phyloP scores from a whole-genome alignment of 371 early-diverging fungal genomes.

The Actinomortierella wolfii region DNA sequence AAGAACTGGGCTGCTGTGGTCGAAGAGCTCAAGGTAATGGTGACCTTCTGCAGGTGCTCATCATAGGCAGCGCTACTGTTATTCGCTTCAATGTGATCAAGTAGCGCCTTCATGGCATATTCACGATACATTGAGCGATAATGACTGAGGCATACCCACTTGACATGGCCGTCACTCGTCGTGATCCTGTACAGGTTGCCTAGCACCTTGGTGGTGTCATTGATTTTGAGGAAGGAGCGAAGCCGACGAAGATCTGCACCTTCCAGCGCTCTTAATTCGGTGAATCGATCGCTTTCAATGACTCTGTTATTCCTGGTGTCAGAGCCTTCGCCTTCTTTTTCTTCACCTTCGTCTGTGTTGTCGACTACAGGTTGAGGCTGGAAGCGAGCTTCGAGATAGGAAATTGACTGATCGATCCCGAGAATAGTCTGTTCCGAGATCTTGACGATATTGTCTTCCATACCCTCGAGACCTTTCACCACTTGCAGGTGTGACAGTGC shows the following conservation, averaged over 20 bases:
- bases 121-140: slow-evolving; percentile 32
- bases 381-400: too few species aligned
- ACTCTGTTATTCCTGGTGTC: too few species aligned
- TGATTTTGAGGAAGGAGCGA: slow-evolving; percentile 18
- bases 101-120: slow-evolving; percentile 21
- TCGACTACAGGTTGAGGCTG: too few species aligned
- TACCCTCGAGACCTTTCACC: too few species aligned
- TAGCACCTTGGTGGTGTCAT: slow-evolving; percentile 23
- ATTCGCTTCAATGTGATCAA: slow-evolving; percentile 6
- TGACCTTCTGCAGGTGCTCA: slow-evolving; percentile 24
- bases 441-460: too few species aligned
- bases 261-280: slow-evolving; percentile 15
- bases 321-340: too few species aligned
- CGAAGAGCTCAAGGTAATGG: slow-evolving; percentile 19
- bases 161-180: slow-evolving; percentile 30
- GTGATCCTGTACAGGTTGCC: slow-evolving; percentile 42
- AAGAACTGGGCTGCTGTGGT: slow-evolving; percentile 19
- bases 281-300: not conserved
- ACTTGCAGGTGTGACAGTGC: slow-evolving; percentile 12
- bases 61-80: slow-evolving; percentile 22
- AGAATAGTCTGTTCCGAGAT: too few species aligned
- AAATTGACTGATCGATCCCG: too few species aligned
- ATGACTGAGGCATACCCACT: slow-evolving; percentile 42
- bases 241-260: slow-evolving; percentile 42
- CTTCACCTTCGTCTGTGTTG: too few species aligned